A percentile compares a stretch with the other conserved stretches of the same genome.
Evolutionary conservation across 495 filamentous ascomycete species (phyloP).

Genomic region (Beverwykella pulmonaria): DNA sequence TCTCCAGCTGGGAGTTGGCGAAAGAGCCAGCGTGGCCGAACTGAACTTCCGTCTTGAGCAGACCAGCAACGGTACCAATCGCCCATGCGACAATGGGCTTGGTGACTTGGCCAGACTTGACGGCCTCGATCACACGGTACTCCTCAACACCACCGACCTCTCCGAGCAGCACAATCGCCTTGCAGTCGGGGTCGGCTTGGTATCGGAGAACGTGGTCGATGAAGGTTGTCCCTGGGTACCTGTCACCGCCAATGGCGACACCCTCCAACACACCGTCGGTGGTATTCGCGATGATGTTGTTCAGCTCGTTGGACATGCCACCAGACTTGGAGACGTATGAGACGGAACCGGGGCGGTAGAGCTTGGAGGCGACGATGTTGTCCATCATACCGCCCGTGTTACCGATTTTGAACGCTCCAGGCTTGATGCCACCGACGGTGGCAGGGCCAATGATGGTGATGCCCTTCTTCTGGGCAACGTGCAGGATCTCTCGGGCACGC

Average conservation of each 20-base stretch:
- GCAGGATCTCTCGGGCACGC: conserved; percentile 95
- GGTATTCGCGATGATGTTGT: conserved; percentile 96
- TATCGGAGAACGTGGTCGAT: conserved; percentile 97
- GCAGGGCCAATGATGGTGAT: conserved; percentile 98
- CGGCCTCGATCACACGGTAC: conserved; percentile 98
- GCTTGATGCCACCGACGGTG: conserved; percentile 99
- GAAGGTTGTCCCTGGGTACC: conserved; percentile 98
- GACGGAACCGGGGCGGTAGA: conserved; percentile 97
- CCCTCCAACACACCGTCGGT: conserved; percentile 99
- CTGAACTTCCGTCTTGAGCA: conserved; percentile 99
- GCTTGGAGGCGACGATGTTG: conserved; percentile 99
- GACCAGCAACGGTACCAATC: conserved; percentile 97
- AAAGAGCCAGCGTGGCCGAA: conserved; percentile 99
- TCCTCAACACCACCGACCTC: conserved; percentile 99
- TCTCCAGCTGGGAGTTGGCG: conserved; percentile 98
- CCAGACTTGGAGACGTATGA: conserved; percentile 99
- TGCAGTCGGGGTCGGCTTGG: conserved; percentile 93
- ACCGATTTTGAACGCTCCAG: conserved; percentile 98
- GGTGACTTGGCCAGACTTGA: conserved; percentile 89
- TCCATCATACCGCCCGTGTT: conserved; percentile 99
- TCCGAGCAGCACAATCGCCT: conserved; percentile 92
- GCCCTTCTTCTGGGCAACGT: conserved; percentile 95
- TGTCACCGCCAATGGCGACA: conserved; percentile 97
- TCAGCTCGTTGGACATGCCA: conserved; percentile 99
- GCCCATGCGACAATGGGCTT: conserved; percentile 99